These are phyloP conservation scores for Diplodia intermedia DNA, from an alignment of 2,329 filamentous ascomycete species.

Conservation along the genomic window DNA sequence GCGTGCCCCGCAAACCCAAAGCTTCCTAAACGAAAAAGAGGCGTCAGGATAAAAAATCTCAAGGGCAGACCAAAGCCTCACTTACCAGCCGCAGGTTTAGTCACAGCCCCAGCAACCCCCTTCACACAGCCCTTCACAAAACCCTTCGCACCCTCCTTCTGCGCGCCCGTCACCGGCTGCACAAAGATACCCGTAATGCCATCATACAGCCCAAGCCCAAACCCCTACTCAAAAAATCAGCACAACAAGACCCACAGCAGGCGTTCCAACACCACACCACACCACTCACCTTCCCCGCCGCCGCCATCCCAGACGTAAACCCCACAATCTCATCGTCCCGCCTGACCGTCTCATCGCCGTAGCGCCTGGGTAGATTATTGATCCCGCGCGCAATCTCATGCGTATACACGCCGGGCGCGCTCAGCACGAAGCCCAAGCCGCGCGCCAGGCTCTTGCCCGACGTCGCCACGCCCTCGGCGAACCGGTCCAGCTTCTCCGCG, in stretches of 20 bases:
- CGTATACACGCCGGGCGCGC: conserved; percentile 83
- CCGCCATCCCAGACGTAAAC: conserved; percentile 74
- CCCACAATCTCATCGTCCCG: conserved; percentile 80
- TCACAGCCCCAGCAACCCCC: conserved; percentile 38
- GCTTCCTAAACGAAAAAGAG: conserved; percentile 1
- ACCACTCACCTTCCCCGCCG: conserved; percentile 68
- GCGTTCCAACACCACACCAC: not conserved
- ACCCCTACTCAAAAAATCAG: conserved; percentile 32
- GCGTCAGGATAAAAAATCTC: not conserved
- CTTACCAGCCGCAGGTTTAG: conserved; percentile 36
- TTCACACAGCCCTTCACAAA: conserved; percentile 41
- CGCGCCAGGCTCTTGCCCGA: conserved; percentile 72
- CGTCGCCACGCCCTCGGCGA: conserved; percentile 37
- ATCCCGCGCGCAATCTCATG: conserved; percentile 84
- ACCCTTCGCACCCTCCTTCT: conserved; percentile 37
- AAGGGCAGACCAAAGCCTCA: no score
- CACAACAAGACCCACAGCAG: not conserved
- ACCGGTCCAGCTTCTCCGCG: conserved; percentile 2
- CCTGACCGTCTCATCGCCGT: conserved; percentile 77
- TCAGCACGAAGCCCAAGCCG: conserved; percentile 74
- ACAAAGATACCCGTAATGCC: conserved; percentile 38
- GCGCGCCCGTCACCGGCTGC: conserved; percentile 37
- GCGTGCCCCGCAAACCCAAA: conserved; percentile 6
- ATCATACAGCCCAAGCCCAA: conserved; percentile 39
- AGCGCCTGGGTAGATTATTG: conserved; percentile 83